Base-by-base conservation (phyloP, 2,329 filamentous ascomycete genomes). In the Nannizziopsis barbatae region DNA sequence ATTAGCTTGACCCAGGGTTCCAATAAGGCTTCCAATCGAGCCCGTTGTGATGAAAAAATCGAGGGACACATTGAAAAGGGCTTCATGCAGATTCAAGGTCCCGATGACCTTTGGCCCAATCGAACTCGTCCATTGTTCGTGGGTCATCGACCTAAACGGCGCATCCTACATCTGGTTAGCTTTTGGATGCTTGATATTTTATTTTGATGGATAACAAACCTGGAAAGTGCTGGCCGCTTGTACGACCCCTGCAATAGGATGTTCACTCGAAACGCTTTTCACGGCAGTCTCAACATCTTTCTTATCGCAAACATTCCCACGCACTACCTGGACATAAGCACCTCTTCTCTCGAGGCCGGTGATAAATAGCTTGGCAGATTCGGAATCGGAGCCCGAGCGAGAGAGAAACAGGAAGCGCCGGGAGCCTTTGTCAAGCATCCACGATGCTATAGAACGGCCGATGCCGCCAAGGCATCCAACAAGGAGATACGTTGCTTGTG, bases 131-230 rank as follows among this genome's bases (percentile, higher is more conserved):
- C 50, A 53, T 11, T 57, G 44, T 3, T 57, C 42, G 7, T 50
- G 40, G 1, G 55, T 57, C 59, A 63, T 60, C 50, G 27, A 60
- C 27, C 60, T 52, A 43, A 65, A 67, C 3, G 62, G 15, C 2
- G 17, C 14, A 32, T 58, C 56, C 55, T 56, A 20, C 10, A 7
- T 2, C 3, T 10, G 2, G 17, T 41, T 12, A 41, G 38, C 38
- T 27, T 22, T 22, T 11, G 33, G 33, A 36, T 12, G 11, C 33
- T 8, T 3, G 14, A 17, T 2, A 32, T 14, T 12, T 12, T 7
- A 31, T 32, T 14, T 11, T 5, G 10, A 15, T n/a, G 33, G 5
- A 3, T 9, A 42, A 15, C 30, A 14, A 6, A 42, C 41, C 41
- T 42, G 41, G 10, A 42, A 33, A 33, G 7, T 33, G 8, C 14